Evolutionary conservation across 208 protist species (phyloP).

Genomic region (Crithidia fasciculata): DNA sequence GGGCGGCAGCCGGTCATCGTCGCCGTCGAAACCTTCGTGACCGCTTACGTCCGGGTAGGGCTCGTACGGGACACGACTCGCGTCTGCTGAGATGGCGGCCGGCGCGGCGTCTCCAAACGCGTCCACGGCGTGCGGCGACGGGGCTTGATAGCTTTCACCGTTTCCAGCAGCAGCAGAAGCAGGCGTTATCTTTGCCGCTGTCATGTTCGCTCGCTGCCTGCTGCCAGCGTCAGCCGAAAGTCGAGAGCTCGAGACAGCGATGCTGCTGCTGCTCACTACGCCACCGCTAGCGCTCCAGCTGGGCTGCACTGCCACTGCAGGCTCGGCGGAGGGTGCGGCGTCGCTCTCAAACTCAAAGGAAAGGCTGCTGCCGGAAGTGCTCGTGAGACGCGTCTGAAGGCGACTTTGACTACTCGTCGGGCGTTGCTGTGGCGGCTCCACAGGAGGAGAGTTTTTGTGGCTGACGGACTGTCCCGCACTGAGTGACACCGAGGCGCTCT

Average conservation of each 20-base stretch:
- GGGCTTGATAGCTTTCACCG: too few species aligned
- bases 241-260: slow-evolving; percentile 1
- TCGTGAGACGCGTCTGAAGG: neutral
- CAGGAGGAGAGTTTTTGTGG: too few species aligned
- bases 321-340: neutral
- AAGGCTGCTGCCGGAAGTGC: slow-evolving; percentile 3
- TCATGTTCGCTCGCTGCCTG: neutral
- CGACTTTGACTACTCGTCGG: neutral
- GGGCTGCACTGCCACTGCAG: neutral
- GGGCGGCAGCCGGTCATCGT: slow-evolving; percentile 13
- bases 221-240: neutral
- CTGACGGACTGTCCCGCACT: too few species aligned
- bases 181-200: neutral
- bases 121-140: too few species aligned
- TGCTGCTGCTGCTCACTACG: neutral
- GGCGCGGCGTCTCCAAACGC: too few species aligned
- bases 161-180: too few species aligned
- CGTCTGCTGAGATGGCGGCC: neutral
- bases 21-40: neutral
- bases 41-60: slow-evolving; percentile 15
- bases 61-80: slow-evolving; percentile 17
- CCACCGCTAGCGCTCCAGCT: neutral
- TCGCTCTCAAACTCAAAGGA: slow-evolving; percentile 17
- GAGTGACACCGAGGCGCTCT: too few species aligned
- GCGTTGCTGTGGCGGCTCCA: neutral